Evolutionary conservation across 495 filamentous ascomycete genomes (phyloP).

Genomic region (Xylaria acuta): DNA sequence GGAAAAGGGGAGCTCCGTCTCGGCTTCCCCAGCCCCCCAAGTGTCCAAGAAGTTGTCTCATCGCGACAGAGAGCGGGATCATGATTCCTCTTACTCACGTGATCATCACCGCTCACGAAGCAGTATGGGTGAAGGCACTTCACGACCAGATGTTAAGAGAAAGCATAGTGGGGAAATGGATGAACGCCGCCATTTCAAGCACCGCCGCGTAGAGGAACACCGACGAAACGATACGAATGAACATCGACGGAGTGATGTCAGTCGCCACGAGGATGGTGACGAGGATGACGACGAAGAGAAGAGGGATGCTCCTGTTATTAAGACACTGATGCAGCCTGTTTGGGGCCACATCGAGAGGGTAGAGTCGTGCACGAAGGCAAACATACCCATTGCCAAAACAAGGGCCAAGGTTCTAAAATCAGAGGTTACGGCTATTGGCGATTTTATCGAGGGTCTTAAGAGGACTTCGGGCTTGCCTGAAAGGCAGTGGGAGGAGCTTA

Average conservation of each 20-base stretch:
- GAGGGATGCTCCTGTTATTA: slow-evolving; percentile 49
- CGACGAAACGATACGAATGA: slow-evolving; percentile 36
- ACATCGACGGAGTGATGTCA: slow-evolving; percentile 28
- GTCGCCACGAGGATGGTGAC: slow-evolving; percentile 46
- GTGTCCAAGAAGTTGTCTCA: slow-evolving; percentile 49
- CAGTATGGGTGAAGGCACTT: slow-evolving; percentile 52
- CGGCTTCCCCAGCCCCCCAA: slow-evolving; percentile 64
- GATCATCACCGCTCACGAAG: slow-evolving; percentile 59
- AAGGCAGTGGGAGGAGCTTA: slow-evolving; percentile 48
- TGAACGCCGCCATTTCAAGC: slow-evolving; percentile 43
- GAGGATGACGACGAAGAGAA: slow-evolving; percentile 50
- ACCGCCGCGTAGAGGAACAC: slow-evolving; percentile 44
- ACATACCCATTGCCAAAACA: slow-evolving; percentile 50
- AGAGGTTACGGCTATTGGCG: slow-evolving; percentile 53
- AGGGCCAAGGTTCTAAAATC: slow-evolving; percentile 54
- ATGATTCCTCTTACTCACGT: slow-evolving; percentile 44
- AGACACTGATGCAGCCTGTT: slow-evolving; percentile 53
- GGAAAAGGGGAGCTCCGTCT: slow-evolving; percentile 58
- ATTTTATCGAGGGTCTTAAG: slow-evolving; percentile 50
- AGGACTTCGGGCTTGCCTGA: slow-evolving; percentile 42
- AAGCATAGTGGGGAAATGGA: slow-evolving; percentile 48
- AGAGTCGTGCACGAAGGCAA: slow-evolving; percentile 51
- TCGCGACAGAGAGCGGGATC: slow-evolving; percentile 47
- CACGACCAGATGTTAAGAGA: slow-evolving; percentile 52
- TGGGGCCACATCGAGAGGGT: slow-evolving; percentile 49